phyloP scores from a whole-genome alignment of 805 yeast species.

The Pichia thaimueangensis region DNA sequence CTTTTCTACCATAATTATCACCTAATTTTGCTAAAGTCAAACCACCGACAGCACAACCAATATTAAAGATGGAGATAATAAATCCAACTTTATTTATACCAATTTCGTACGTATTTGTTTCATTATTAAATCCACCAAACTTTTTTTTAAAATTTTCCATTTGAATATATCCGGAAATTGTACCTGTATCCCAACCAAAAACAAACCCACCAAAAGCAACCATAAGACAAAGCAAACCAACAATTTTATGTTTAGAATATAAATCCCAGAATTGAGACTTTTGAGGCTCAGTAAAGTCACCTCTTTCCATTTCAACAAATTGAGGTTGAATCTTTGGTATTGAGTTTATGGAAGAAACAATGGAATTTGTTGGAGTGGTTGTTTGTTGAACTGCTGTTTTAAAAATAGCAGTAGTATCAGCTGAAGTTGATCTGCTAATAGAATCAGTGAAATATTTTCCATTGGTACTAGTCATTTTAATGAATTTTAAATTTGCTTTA shows the following conservation, averaged over 20 bases:
- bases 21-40: slow-evolving; percentile 46
- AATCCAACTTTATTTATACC: slow-evolving; percentile 49
- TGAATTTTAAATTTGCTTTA: too few relatives aligned
- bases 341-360: too few relatives aligned
- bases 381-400: too few relatives aligned
- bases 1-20: slow-evolving; percentile 53
- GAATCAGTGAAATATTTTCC: too few relatives aligned
- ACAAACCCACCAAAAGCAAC: slow-evolving; percentile 75
- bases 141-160: slow-evolving; percentile 46
- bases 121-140: slow-evolving; percentile 39
- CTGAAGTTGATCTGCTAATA: too few relatives aligned
- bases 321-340: too few relatives aligned
- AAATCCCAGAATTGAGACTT: too few relatives aligned
- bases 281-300: too few relatives aligned
- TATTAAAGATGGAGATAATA: slow-evolving; percentile 60
- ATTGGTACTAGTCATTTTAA: too few relatives aligned
- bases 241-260: slow-evolving; percentile 12
- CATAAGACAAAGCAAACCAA: slow-evolving; percentile 37
- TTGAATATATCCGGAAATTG: slow-evolving; percentile 64
- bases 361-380: too few relatives aligned
- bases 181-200: slow-evolving; percentile 75
- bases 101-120: slow-evolving; percentile 34
- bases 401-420: too few relatives aligned
- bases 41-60: slow-evolving; percentile 70
- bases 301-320: too few relatives aligned